A percentile compares a stretch with the other conserved stretches of the same genome.
phyloP scores from a whole-genome alignment of 768 basidiomycete genomes.

The Lentinula guzmanii region DNA sequence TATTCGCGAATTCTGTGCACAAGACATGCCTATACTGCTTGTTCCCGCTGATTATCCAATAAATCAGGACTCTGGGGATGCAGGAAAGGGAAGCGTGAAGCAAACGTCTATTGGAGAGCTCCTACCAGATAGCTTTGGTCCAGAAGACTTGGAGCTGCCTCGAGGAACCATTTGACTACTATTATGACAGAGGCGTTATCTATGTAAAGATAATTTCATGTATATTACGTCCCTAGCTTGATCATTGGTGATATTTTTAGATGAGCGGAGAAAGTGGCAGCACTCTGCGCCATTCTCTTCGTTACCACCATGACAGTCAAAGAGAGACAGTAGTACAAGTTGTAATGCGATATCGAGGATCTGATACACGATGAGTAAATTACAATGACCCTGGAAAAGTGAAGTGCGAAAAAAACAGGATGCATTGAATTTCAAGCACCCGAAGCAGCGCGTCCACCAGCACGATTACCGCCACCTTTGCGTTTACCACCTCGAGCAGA shows the following conservation, averaged over 20 bases:
- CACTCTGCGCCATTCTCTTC: not conserved
- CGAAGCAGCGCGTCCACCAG: constrained; percentile 1
- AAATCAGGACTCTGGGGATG: constrained; percentile 3
- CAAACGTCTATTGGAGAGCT: constrained; percentile 69
- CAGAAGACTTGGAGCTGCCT: constrained; percentile 66
- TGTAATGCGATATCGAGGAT: not conserved
- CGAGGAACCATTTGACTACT: constrained; percentile 1
- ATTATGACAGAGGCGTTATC: not conserved
- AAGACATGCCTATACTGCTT: constrained; percentile 66
- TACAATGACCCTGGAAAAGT: not conserved
- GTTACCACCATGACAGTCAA: not conserved
- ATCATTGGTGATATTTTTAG: not conserved
- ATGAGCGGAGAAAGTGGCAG: not conserved
- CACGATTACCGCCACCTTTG: constrained; percentile 9
- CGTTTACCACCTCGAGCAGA: constrained; percentile 50
- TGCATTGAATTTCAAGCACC: not conserved
- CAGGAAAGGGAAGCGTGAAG: constrained; percentile 44
- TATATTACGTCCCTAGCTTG: not conserved
- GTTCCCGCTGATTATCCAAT: constrained; percentile 58
- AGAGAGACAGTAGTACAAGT: not conserved
- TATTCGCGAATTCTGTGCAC: constrained; percentile 77
- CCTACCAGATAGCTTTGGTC: constrained; percentile 85
- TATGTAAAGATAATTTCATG: not conserved
- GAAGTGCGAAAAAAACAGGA: not conserved
- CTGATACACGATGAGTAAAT: not conserved